These are phyloP conservation scores for Phoma sp. DNA, from an alignment of 2,329 filamentous ascomycete species.

Conservation along the genomic window DNA sequence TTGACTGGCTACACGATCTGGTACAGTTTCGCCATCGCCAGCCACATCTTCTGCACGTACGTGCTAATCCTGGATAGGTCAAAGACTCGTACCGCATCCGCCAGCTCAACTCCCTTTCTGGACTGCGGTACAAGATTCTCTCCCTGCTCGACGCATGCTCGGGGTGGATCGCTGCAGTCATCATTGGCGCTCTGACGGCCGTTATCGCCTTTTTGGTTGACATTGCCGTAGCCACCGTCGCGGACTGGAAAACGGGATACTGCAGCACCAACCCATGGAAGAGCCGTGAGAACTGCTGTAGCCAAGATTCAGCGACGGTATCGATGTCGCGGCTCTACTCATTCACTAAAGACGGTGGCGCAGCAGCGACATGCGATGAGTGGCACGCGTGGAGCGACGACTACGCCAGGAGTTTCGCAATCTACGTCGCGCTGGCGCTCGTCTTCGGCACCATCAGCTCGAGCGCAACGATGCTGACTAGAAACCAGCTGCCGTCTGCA, in stretches of 20 bases:
- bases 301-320: constrained; percentile 4
- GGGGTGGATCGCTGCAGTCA: constrained; percentile 62
- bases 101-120: constrained; percentile 51
- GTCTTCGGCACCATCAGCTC: constrained; percentile 59
- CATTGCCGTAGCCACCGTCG: constrained; percentile 60
- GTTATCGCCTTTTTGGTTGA: constrained; percentile 64
- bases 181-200: constrained; percentile 63
- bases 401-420: constrained; percentile 53
- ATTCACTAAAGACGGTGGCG: constrained; percentile 1
- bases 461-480: constrained; percentile 58
- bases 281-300: constrained; percentile 60
- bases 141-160: constrained; percentile 58
- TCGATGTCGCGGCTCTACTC: not conserved
- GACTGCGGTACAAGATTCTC: constrained; percentile 51
- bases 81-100: constrained; percentile 64
- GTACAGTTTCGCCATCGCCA: constrained; percentile 33
- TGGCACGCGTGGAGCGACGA: constrained; percentile 55
- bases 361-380: constrained; percentile 44
- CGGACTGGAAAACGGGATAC: constrained; percentile 65
- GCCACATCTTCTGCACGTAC: not conserved
- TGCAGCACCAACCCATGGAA: constrained; percentile 56
- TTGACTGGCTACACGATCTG: constrained; percentile 68
- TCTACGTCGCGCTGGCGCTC: constrained; percentile 59
- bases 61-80: constrained; percentile 47
- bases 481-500: constrained; percentile 55